A percentile compares a stretch with the other conserved stretches of the same genome.
Conservation (phyloP, 306 rosid species). For the Cicer cuneatum region DNA sequence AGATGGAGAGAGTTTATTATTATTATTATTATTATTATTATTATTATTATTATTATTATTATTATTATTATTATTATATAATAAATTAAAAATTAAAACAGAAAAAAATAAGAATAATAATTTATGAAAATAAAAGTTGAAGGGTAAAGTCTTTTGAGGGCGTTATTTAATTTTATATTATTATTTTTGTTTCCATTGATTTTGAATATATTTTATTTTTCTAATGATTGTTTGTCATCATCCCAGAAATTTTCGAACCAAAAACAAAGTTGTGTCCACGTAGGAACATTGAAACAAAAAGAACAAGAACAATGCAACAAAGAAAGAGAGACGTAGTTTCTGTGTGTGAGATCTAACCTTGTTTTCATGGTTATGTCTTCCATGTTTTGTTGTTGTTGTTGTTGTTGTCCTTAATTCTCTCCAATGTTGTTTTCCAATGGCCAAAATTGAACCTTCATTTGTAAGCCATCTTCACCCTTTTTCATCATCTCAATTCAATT, state of each 20-base stretch:
- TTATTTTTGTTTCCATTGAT: background rate
- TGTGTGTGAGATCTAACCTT: conserved; percentile 45
- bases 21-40: too few relatives aligned
- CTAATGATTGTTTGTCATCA: conserved; percentile 38
- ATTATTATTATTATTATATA: too few relatives aligned
- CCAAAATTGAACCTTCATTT: conserved; percentile 54
- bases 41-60: too few relatives aligned
- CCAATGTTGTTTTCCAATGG: conserved; percentile 63
- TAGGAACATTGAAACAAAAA: conserved; percentile 40
- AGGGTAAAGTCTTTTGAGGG: conserved; percentile 31
- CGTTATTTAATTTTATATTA: background rate
- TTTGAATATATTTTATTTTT: conserved; percentile 26
- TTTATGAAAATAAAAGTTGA: conserved; percentile 1
- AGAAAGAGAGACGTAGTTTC: conserved; percentile 16
- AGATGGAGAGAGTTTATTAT: too few relatives aligned
- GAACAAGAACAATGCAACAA: conserved; percentile 12
- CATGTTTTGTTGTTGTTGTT: conserved; percentile 47
- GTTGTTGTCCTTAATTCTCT: conserved; percentile 62
- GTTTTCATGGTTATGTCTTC: conserved; percentile 32
- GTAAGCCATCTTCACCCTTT: conserved; percentile 51
- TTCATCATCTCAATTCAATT: conserved; percentile 40
- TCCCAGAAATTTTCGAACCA: conserved; percentile 44
- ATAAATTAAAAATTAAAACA: background rate
- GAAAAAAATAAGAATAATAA: conserved; percentile 22
- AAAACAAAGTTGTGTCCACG: conserved; percentile 45